These are phyloP conservation scores for Xylaria longipes DNA, from an alignment of 495 filamentous ascomycete species.

Conservation along the genomic window DNA sequence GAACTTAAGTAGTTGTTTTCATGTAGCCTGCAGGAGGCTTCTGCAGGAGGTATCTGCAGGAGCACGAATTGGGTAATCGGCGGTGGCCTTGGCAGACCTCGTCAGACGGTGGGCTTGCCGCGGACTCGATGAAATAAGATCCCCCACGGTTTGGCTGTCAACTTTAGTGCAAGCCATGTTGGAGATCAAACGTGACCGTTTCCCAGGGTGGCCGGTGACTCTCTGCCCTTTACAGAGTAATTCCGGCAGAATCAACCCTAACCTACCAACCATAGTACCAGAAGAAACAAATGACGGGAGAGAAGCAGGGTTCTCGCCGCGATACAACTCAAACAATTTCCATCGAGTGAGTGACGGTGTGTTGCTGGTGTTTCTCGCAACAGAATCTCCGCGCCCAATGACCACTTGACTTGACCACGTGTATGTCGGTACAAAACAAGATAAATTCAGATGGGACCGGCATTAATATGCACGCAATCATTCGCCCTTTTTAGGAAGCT, in stretches of 20 bases:
- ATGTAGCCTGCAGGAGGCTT: conserved; percentile 19
- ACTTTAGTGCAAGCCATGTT: conserved; percentile 5
- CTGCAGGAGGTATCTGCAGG: conserved; percentile 26
- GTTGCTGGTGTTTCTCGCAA: neutral
- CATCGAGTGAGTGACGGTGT: neutral
- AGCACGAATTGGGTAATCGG: conserved; percentile 13
- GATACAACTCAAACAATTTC: conserved; percentile 12
- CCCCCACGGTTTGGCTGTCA: conserved; percentile 11
- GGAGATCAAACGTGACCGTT: conserved; percentile 20
- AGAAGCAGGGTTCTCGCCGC: neutral
- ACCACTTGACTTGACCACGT: conserved; percentile 16
- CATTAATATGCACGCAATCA: conserved; percentile 27
- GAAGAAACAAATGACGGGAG: conserved; percentile 5
- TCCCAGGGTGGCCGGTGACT: neutral
- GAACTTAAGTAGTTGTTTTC: neutral
- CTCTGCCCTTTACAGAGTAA: conserved; percentile 14
- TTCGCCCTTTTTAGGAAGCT: conserved; percentile 23
- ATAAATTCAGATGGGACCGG: conserved; percentile 17
- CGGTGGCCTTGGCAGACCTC: conserved; percentile 8
- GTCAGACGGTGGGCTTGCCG: conserved; percentile 1
- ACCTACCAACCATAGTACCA: no score
- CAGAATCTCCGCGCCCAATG: neutral
- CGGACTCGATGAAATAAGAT: conserved; percentile 8
- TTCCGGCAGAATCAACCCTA: conserved; percentile 22
- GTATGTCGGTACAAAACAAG: conserved; percentile 11